A percentile compares a stretch with the other conserved stretches of the same genome.
These are phyloP conservation scores for Fusarium buxicola DNA, from an alignment of 2,329 filamentous ascomycete genomes.

Conservation along the genomic window DNA sequence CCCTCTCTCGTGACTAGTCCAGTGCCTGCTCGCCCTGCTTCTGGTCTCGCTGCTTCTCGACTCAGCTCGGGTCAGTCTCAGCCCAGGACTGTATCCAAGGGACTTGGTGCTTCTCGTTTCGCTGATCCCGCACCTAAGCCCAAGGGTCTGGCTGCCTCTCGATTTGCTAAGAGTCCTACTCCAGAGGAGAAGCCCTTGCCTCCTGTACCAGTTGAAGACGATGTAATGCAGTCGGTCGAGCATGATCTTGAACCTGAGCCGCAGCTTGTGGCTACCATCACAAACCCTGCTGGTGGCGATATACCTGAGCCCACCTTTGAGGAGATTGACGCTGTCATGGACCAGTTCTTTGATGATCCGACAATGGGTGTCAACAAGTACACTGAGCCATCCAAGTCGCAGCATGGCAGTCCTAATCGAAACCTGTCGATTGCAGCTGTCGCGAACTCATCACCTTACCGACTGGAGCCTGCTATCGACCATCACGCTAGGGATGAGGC, in stretches of 20 bases:
- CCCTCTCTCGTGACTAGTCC: slow-evolving; percentile 38
- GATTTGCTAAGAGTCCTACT: slow-evolving; percentile 57
- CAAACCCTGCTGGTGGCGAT: slow-evolving; percentile 33
- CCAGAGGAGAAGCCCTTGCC: slow-evolving; percentile 36
- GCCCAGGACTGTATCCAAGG: slow-evolving; percentile 50
- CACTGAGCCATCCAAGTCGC: slow-evolving; percentile 60
- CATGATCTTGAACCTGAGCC: slow-evolving; percentile 35
- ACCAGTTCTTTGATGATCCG: slow-evolving; percentile 79
- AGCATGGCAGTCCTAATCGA: slow-evolving; percentile 39
- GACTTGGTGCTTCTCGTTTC: slow-evolving; percentile 61
- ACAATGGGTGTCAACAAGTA: slow-evolving; percentile 79
- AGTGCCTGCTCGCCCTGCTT: slow-evolving; percentile 33
- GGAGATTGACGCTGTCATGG: slow-evolving; percentile 94
- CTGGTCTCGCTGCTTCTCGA: slow-evolving; percentile 38
- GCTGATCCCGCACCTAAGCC: slow-evolving; percentile 58
- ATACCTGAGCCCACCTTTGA: slow-evolving; percentile 70
- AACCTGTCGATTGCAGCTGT: slow-evolving; percentile 41
- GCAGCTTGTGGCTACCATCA: slow-evolving; percentile 30
- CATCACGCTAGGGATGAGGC: slow-evolving; percentile 75
- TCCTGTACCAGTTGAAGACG: slow-evolving; percentile 45
- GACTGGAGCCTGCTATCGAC: slow-evolving; percentile 61
- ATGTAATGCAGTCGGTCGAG: slow-evolving; percentile 48
- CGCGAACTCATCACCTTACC: slow-evolving; percentile 63
- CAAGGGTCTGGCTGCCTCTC: slow-evolving; percentile 58
- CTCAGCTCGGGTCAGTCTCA: slow-evolving; percentile 37